Percentiles rank a stretch among this genome's conserved stretches.
phyloP scores from a whole-genome alignment of 805 yeast species.

The Huiozyma naganishii region DNA sequence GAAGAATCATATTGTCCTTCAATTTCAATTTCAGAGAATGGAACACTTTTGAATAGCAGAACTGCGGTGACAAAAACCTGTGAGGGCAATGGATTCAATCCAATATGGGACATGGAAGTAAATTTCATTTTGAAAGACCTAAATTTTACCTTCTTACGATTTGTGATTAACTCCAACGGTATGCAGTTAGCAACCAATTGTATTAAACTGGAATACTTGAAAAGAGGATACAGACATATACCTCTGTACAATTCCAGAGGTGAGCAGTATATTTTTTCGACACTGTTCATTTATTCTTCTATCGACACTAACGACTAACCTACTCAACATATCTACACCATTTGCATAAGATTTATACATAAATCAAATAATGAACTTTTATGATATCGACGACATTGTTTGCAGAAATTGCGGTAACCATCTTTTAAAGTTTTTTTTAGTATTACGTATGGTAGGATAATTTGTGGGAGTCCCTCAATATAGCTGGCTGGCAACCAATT shows the following conservation, averaged over 20 bases:
- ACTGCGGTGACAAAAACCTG: slow-evolving; percentile 27
- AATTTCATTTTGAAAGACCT: slow-evolving; percentile 30
- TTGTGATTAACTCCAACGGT: slow-evolving; percentile 39
- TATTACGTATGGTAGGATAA: no score
- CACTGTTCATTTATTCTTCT: slow-evolving; percentile 34
- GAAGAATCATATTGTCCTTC: slow-evolving; percentile 10
- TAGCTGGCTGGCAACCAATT: no score
- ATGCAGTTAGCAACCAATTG: slow-evolving; percentile 47
- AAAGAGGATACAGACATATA: slow-evolving; percentile 72
- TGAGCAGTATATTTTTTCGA: slow-evolving; percentile 58
- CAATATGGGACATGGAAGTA: slow-evolving; percentile 60
- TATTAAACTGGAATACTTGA: slow-evolving; percentile 49
- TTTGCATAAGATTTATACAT: no score
- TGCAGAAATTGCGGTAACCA: no score
- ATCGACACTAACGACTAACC: background rate
- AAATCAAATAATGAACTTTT: no score
- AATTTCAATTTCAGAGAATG: slow-evolving; percentile 12
- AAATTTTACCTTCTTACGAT: slow-evolving; percentile 44
- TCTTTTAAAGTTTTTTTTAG: no score
- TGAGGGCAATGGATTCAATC: slow-evolving; percentile 74
- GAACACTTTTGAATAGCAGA: slow-evolving; percentile 7
- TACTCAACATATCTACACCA: no score
- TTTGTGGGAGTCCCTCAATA: no score
- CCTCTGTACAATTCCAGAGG: slow-evolving; percentile 72
- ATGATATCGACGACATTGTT: no score